phyloP scores from a whole-genome alignment of 768 basidiomycete genomes.

The Favolaschia claudopus region DNA sequence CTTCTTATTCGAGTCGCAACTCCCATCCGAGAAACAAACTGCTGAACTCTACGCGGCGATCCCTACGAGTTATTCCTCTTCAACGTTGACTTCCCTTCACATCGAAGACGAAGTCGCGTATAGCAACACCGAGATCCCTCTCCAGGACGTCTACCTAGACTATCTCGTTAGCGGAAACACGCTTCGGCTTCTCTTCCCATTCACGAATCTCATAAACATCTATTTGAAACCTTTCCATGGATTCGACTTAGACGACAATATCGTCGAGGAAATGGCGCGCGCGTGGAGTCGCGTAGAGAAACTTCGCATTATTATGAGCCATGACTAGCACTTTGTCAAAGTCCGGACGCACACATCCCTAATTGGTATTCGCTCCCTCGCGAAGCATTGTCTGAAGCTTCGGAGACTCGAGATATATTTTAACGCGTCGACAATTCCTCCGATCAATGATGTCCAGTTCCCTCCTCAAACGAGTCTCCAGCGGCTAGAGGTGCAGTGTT shows the following conservation, averaged over 20 bases:
- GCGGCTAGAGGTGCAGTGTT: neutral
- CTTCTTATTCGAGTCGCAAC: too few relatives aligned
- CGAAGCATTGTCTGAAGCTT: neutral
- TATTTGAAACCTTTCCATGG: neutral
- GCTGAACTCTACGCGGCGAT: too few relatives aligned
- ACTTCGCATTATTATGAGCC: neutral
- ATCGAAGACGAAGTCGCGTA: too few relatives aligned
- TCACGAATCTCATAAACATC: neutral
- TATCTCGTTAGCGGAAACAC: neutral
- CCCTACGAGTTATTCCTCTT: too few relatives aligned
- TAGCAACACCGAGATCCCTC: too few relatives aligned
- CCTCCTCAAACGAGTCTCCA: neutral
- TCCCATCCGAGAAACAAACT: too few relatives aligned
- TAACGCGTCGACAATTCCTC: neutral
- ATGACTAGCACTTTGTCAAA: too few relatives aligned
- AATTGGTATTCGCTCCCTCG: neutral
- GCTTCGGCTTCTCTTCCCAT: neutral
- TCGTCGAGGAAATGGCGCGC: neutral
- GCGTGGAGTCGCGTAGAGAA: neutral
- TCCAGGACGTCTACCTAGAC: too few relatives aligned
- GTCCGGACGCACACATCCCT: neutral
- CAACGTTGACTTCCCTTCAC: too few relatives aligned
- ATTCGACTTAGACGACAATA: neutral
- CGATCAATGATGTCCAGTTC: neutral
- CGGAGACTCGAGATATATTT: neutral